Percentiles rank a stretch among this genome's conserved stretches.
Evolutionary conservation across 345 rosid genomes (phyloP).

Genomic region (Hypericum perforatum): DNA sequence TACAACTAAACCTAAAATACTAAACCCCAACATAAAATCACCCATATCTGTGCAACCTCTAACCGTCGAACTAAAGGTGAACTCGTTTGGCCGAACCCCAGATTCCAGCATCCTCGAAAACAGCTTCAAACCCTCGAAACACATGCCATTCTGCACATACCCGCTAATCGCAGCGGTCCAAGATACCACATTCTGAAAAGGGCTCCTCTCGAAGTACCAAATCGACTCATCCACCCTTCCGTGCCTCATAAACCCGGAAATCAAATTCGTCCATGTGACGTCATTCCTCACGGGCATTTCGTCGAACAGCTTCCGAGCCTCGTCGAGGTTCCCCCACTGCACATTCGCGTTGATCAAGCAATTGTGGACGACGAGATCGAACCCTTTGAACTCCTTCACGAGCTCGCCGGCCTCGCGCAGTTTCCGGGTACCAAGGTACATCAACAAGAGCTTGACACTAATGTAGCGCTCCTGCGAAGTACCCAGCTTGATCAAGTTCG

Average conservation of each 20-base stretch:
- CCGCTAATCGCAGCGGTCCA: constrained; percentile 54
- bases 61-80: constrained; percentile 37
- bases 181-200: constrained; percentile 37
- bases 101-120: constrained; percentile 34
- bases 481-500: constrained; percentile 38
- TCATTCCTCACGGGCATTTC: constrained; percentile 55
- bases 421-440: constrained; percentile 36
- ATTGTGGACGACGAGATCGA: constrained; percentile 37
- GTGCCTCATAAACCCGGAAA: constrained; percentile 44
- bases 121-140: constrained; percentile 34
- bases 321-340: constrained; percentile 32
- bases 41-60: constrained; percentile 32
- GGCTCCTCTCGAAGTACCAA: constrained; percentile 41
- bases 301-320: constrained; percentile 40
- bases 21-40: constrained; percentile 27
- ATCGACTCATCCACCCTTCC: constrained; percentile 42
- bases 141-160: constrained; percentile 34
- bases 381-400: constrained; percentile 32
- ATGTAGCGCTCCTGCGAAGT: constrained; percentile 29
- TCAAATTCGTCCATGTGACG: constrained; percentile 43
- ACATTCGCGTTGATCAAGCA: constrained; percentile 30
- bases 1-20: constrained; percentile 34
- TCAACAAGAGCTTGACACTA: constrained; percentile 36
- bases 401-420: constrained; percentile 32
- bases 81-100: constrained; percentile 34